A percentile compares a stretch with the other conserved stretches of the same genome.
phyloP scores from a whole-genome alignment of 176 grass and related monocot genomes.

The Carex parvula region DNA sequence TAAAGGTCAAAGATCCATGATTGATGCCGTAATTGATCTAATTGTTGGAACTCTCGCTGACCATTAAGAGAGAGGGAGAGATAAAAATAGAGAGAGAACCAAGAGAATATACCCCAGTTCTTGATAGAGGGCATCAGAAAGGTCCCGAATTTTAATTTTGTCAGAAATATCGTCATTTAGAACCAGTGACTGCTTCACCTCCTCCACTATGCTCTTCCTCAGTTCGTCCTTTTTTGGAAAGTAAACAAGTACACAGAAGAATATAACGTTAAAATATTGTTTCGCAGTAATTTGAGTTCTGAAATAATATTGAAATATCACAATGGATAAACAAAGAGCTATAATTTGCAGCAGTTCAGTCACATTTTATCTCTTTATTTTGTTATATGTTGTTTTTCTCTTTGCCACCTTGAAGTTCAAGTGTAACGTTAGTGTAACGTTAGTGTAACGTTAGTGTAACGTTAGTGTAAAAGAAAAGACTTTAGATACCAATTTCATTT shows the following conservation, averaged over 20 bases:
- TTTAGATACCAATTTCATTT: not conserved
- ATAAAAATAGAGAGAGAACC: not conserved
- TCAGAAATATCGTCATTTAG: conserved; percentile 80
- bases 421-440: too few species aligned
- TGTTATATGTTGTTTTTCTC: not conserved
- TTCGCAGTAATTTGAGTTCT: not conserved
- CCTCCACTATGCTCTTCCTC: conserved; percentile 50
- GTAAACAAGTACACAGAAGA: not conserved
- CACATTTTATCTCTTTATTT: not conserved
- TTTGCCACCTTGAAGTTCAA: not conserved
- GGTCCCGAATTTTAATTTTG: conserved; percentile 74
- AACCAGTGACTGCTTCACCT: conserved; percentile 78
- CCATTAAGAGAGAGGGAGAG: not conserved
- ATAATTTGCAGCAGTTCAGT: not conserved
- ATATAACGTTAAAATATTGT: not conserved
- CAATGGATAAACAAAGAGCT: not conserved
- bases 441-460: too few species aligned
- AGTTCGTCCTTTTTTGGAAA: conserved; percentile 40
- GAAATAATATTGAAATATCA: not conserved
- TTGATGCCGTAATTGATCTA: not conserved
- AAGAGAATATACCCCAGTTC: conserved; percentile 56
- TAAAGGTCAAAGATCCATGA: not conserved
- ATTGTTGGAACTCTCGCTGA: not conserved
- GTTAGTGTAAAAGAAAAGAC: not conserved
- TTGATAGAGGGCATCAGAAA: conserved; percentile 89